Evolutionary conservation across 1,284 basidiomycete genomes (phyloP), one percentile per base, ranked within the genome.

Genomic region (Sporisorium exsertum): DNA sequence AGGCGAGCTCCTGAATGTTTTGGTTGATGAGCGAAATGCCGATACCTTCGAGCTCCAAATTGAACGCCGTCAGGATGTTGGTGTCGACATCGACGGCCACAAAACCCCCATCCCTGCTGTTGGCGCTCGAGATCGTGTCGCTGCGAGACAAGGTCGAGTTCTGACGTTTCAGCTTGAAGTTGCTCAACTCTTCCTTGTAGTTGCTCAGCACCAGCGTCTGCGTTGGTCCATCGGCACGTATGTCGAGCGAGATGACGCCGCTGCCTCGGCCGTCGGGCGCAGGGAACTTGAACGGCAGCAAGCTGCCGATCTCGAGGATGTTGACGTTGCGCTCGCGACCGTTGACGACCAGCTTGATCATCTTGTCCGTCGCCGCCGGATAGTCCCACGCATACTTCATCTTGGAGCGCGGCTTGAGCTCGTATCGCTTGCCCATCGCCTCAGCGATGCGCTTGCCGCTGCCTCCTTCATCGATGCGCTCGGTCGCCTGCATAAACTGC

Each of bases 231-330:
- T 97, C 94, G 1, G 95, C 97, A 18, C 94, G 91, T 50, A 99
- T 93, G 85, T 99, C 97, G 77, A 99, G 88, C 1, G 97, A 95
- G 7, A 98, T 89, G 0, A 90, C 90, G 52, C 88, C 88, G 53
- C 32, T 87, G 87, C 63, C 88, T 88, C 74, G 61, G 18, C 70
- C 81, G 57, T 78, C 73, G 50, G 46, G 47, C 16, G 24, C 55
- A 0, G 81, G 74, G 84, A 98, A 93, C 85, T 90, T 94, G 88
- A 97, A 95, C 0, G 97, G 97, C 15, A 94, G 87, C 42, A 97
- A 89, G 70, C 93, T 91, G 52, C 97, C 97, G 49, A 99, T 99
- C 86, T 98, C 97, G 90, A 97, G 92, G 67, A 97, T 92, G 83
- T 99, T 97, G 59, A 99, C 88, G 26, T 89, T 87, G 43, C 94